Evolutionary conservation across 257 asterid species (phyloP).

Genomic region (Solanum virginianum): DNA sequence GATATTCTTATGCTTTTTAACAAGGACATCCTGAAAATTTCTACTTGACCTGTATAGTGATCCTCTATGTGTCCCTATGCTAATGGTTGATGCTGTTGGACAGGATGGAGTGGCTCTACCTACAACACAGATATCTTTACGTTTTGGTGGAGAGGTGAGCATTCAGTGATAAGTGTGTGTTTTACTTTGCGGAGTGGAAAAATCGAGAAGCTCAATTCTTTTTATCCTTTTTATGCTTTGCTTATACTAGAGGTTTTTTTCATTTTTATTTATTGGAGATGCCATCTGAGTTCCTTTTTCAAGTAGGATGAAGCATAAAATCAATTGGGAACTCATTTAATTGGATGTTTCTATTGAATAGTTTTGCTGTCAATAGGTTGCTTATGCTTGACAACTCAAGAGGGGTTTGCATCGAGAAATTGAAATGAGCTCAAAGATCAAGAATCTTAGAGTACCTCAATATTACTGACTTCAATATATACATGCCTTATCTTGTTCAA

Average conservation of each 20-base stretch:
- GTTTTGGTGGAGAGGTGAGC: slow-evolving; percentile 97
- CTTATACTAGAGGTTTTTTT: neutral
- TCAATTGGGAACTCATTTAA: neutral
- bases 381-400: neutral
- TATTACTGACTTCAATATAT: neutral
- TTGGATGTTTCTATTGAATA: neutral
- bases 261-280: neutral
- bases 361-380: neutral
- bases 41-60: neutral
- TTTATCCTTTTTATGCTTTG: neutral
- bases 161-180: neutral
- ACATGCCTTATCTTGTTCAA: neutral
- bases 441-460: neutral
- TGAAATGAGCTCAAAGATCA: neutral
- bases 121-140: slow-evolving; percentile 61
- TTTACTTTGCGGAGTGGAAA: neutral
- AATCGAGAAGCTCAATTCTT: neutral
- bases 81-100: slow-evolving; percentile 15
- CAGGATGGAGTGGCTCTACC: slow-evolving; percentile 92
- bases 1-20: neutral
- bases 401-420: neutral
- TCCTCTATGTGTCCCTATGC: neutral
- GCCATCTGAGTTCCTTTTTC: neutral
- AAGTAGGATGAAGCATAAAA: neutral
- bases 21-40: neutral